Conservation (phyloP, 495 filamentous ascomycete genomes). For the Aspergillus sparsus region DNA sequence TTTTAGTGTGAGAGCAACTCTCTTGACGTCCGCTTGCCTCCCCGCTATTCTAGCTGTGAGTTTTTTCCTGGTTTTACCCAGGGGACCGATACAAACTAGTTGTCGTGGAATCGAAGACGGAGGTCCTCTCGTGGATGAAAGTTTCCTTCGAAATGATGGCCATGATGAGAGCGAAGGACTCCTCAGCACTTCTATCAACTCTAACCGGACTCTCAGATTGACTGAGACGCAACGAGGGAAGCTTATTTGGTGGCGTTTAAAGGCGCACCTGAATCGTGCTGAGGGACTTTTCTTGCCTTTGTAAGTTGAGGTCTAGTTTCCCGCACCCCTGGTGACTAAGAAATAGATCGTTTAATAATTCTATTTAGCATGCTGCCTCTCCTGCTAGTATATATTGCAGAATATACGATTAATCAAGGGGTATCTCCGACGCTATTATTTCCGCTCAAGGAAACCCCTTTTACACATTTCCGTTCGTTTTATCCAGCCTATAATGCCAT, state of each 20-base stretch:
- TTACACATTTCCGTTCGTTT: conserved; percentile 79
- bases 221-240: conserved; percentile 10
- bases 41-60: conserved; percentile 79
- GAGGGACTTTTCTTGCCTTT: conserved; percentile 65
- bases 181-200: conserved; percentile 34
- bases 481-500: conserved; percentile 91
- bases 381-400: conserved; percentile 87
- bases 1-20: conserved; percentile 65
- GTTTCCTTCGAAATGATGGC: conserved; percentile 33
- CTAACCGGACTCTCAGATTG: conserved; percentile 27
- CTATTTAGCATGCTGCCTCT: conserved; percentile 79
- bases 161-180: conserved; percentile 44
- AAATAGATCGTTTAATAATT: conserved; percentile 27
- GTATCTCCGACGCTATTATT: conserved; percentile 89
- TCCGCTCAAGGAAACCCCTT: conserved; percentile 71
- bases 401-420: conserved; percentile 96
- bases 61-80: conserved; percentile 80
- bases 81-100: conserved; percentile 51
- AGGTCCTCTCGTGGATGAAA: conserved; percentile 40
- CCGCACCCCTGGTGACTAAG: too few relatives aligned
- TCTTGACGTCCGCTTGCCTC: conserved; percentile 75
- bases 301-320: conserved; percentile 41
- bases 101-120: conserved; percentile 44
- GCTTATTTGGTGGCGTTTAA: conserved; percentile 39
- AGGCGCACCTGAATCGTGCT: conserved; percentile 53